Conservation (phyloP, 805 yeast genomes). For the Zygosaccharomyces gambellarensis region DNA sequence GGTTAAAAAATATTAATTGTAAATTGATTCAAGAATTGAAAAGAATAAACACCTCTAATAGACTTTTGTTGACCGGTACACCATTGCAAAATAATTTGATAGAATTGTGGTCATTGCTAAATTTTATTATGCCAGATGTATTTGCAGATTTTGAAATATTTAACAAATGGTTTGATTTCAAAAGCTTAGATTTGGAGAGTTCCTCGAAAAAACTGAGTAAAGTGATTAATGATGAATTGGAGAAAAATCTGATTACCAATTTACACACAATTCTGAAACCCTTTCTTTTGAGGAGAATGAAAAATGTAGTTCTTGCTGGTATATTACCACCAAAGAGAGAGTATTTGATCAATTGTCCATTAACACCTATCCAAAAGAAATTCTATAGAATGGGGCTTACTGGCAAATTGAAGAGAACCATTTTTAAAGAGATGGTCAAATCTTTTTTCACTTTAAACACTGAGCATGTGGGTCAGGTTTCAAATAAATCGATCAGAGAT, state of each 20-base stretch:
- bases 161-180: constrained; percentile 91
- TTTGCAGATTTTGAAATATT: constrained; percentile 85
- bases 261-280: constrained; percentile 87
- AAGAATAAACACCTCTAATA: constrained; percentile 57
- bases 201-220: constrained; percentile 32
- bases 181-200: constrained; percentile 40
- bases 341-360: constrained; percentile 68
- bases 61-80: constrained; percentile 88
- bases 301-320: constrained; percentile 59
- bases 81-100: constrained; percentile 88
- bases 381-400: constrained; percentile 52
- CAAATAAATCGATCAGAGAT: constrained; percentile 37
- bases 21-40: constrained; percentile 68
- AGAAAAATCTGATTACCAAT: constrained; percentile 62
- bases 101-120: constrained; percentile 88
- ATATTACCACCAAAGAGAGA: constrained; percentile 86
- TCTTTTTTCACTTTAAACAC: constrained; percentile 47
- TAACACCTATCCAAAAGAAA: constrained; percentile 59
- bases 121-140: constrained; percentile 88
- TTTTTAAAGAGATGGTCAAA: constrained; percentile 44
- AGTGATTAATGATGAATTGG: constrained; percentile 52
- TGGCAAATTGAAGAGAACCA: constrained; percentile 40
- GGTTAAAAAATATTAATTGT: constrained; percentile 82
- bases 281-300: constrained; percentile 75
- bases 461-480: constrained; percentile 28